phyloP scores from a whole-genome alignment of 2,329 filamentous ascomycete genomes.

The Emmonsiellopsis sp. region DNA sequence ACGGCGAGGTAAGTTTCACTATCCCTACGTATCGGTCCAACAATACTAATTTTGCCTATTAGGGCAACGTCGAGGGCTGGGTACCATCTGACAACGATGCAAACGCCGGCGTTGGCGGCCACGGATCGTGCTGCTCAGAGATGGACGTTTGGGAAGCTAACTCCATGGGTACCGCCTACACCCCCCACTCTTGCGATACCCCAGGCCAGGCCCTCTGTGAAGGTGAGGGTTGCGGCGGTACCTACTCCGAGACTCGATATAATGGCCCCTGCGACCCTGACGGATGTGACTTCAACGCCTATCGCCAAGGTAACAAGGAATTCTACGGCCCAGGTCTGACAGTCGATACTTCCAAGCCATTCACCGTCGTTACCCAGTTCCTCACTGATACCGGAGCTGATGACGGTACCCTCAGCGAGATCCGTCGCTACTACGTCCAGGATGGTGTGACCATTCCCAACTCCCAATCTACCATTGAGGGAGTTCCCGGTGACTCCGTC shows the following conservation, averaged over 20 bases:
- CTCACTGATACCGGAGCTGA: slow-evolving; percentile 41
- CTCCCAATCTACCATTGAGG: slow-evolving; percentile 36
- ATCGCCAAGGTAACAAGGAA: slow-evolving; percentile 53
- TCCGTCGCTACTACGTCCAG: slow-evolving; percentile 58
- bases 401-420: slow-evolving; percentile 47
- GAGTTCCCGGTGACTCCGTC: slow-evolving; percentile 45
- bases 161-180: slow-evolving; percentile 53
- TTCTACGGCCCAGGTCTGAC: slow-evolving; percentile 54
- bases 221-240: slow-evolving; percentile 44
- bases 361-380: slow-evolving; percentile 62
- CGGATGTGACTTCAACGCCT: slow-evolving; percentile 62
- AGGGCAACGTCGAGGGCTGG: slow-evolving; percentile 50
- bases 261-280: slow-evolving; percentile 56
- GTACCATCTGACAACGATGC: slow-evolving; percentile 41
- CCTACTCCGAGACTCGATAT: slow-evolving; percentile 46
- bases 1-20: slow-evolving; percentile 33
- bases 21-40: slow-evolving; percentile 12
- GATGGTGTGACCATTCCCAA: slow-evolving; percentile 51
- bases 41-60: slow-evolving; percentile 5
- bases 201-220: slow-evolving; percentile 44
- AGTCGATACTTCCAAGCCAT: slow-evolving; percentile 49
- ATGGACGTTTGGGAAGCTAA: slow-evolving; percentile 67
- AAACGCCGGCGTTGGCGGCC: slow-evolving; percentile 44
- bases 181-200: slow-evolving; percentile 54
- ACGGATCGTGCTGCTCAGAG: slow-evolving; percentile 57